phyloP scores from a whole-genome alignment of 768 basidiomycete species.

The Mycena epipterygia region DNA sequence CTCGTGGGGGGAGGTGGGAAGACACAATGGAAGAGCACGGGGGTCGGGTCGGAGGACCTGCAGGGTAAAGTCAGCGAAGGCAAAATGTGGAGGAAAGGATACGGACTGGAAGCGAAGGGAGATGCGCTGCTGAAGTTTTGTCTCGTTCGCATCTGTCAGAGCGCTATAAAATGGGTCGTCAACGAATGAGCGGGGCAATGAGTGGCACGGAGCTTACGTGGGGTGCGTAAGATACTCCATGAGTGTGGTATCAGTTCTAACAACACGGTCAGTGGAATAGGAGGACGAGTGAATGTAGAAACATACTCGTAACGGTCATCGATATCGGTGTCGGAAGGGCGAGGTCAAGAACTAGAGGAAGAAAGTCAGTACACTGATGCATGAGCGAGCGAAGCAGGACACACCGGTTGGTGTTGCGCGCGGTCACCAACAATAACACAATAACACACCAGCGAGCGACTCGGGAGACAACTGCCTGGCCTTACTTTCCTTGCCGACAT shows the following conservation, averaged over 20 bases:
- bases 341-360: background rate
- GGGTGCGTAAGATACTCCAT: background rate
- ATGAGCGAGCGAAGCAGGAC: background rate
- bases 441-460: too few species aligned
- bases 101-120: conserved; percentile 1
- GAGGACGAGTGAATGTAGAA: background rate
- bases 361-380: background rate
- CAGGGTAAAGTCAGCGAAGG: background rate
- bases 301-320: conserved; percentile 9
- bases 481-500: too few species aligned
- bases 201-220: background rate
- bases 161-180: background rate
- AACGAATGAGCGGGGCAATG: background rate
- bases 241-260: background rate
- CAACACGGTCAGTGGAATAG: background rate
- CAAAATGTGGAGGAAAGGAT: background rate
- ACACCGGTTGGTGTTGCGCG: background rate
- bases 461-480: too few species aligned
- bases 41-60: background rate
- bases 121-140: background rate
- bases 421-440: too few species aligned
- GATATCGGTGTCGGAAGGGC: conserved; percentile 8
- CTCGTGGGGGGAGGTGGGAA: background rate
- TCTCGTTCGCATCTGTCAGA: too few species aligned
- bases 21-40: background rate